These are phyloP conservation scores for Medicago truncatula DNA, from an alignment of 306 rosid species.

Conservation along the genomic window MtrunA17r5.0-ANR NC_053048.1:7057501-7058000, in stretches of 20 bases:
- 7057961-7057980: neutral
- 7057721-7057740: constrained; percentile 62
- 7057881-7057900: neutral
- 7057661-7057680: constrained; percentile 57
- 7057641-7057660: constrained; percentile 69
- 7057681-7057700: constrained; percentile 56
- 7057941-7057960: neutral
- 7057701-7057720: constrained; percentile 72
- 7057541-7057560: constrained; percentile 10
- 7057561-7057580: constrained; percentile 17
- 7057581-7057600: constrained; percentile 15
- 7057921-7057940: constrained; percentile 2
- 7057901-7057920: constrained; percentile 10
- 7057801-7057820: constrained; percentile 25
- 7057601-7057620: constrained; percentile 18
- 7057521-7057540: neutral
- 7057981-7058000: neutral
- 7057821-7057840: constrained; percentile 14
- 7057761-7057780: constrained; percentile 10
- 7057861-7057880: neutral
- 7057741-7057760: constrained; percentile 38
- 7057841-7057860: constrained; percentile 3
- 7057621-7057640: constrained; percentile 32
- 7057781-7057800: constrained; percentile 24
- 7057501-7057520: neutral